These are phyloP conservation scores for Dalbergia cultrata DNA, from an alignment of 306 rosid species.

Conservation along the genomic window DNA sequence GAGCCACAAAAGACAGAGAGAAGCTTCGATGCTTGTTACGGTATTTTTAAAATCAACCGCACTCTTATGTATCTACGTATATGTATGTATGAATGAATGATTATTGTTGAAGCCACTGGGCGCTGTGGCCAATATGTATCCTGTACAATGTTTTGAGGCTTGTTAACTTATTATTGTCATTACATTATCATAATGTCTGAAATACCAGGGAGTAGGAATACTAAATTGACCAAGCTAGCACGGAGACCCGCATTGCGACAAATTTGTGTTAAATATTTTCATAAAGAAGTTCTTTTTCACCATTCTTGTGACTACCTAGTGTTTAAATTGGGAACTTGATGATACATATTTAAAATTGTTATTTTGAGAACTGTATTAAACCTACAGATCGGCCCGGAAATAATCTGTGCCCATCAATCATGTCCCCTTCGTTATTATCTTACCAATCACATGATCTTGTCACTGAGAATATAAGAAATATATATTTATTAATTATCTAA, in stretches of 20 bases:
- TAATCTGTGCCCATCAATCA: too few species aligned
- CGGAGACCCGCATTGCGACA: neutral
- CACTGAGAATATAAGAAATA: too few species aligned
- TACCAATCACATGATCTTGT: too few species aligned
- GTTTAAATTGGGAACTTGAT: too few species aligned
- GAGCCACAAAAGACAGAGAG: conserved; percentile 56
- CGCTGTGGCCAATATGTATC: conserved; percentile 10
- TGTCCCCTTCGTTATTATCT: too few species aligned
- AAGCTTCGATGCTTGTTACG: conserved; percentile 22
- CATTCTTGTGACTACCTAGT: too few species aligned
- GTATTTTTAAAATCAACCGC: neutral
- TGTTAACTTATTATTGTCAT: neutral
- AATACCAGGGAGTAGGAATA: neutral
- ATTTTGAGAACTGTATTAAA: too few species aligned
- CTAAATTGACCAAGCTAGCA: neutral
- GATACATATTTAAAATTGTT: too few species aligned
- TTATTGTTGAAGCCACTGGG: neutral
- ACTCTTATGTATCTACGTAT: neutral
- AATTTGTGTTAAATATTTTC: neutral
- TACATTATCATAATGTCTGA: neutral
- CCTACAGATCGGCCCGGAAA: too few species aligned
- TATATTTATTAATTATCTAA: too few species aligned
- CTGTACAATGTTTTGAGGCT: neutral
- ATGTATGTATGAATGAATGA: too few species aligned
- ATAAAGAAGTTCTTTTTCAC: too few species aligned